phyloP scores from a whole-genome alignment of 208 protist species.

The Trypanosoma melophagium region DNA sequence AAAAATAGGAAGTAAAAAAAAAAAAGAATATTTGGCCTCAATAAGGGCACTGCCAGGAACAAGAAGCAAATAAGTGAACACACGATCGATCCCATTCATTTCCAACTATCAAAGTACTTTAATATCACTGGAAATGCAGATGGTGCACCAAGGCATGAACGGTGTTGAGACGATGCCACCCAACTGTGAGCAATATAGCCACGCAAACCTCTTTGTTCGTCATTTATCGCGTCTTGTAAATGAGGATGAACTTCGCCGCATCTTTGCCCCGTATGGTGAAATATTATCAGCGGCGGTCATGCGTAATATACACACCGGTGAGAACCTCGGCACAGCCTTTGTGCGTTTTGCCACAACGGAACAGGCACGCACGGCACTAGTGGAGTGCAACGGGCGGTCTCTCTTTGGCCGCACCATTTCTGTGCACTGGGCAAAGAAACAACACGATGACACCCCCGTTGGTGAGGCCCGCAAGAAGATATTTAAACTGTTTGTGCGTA shows the following conservation, averaged over 20 bases:
- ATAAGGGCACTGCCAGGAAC: too few species aligned
- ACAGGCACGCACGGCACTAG: constrained; percentile 59
- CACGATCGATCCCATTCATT: too few species aligned
- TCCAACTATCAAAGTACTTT: too few species aligned
- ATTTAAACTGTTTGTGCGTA: constrained; percentile 83
- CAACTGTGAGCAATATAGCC: constrained; percentile 4
- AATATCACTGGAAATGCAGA: too few species aligned
- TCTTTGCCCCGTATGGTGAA: constrained; percentile 64
- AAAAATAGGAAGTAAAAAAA: too few species aligned
- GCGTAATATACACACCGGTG: constrained; percentile 86
- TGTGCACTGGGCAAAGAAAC: constrained; percentile 78
- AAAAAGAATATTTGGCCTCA: too few species aligned
- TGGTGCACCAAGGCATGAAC: too few species aligned
- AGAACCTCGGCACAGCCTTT: constrained; percentile 82
- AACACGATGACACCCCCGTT: constrained; percentile 78
- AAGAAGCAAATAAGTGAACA: too few species aligned
- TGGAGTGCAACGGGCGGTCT: constrained; percentile 35
- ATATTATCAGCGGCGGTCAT: constrained; percentile 67
- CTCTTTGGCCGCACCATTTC: constrained; percentile 55
- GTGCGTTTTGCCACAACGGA: constrained; percentile 71
- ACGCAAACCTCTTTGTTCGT: constrained; percentile 18
- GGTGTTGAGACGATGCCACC: background rate
- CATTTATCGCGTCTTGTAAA: constrained; percentile 10
- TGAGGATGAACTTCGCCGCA: constrained; percentile 14
- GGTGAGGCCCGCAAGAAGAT: constrained; percentile 68